These are phyloP conservation scores for Amylocystis lapponica DNA, from an alignment of 768 basidiomycete genomes.

Conservation along the genomic window DNA sequence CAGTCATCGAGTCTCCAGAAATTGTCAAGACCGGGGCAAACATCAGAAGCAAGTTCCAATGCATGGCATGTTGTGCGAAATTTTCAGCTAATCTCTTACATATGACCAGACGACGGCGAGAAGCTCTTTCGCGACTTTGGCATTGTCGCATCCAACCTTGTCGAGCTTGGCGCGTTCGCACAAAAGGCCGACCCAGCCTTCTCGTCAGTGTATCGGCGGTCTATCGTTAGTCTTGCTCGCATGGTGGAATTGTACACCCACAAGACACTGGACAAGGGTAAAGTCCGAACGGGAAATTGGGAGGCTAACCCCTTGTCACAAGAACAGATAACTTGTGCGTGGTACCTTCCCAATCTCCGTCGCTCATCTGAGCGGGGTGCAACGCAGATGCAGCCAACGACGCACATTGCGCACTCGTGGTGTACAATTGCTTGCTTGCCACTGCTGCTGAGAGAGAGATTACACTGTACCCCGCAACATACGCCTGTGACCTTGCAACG, in stretches of 20 bases:
- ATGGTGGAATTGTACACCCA: conserved; percentile 38
- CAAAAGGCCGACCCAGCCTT: conserved; percentile 33
- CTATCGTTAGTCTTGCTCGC: conserved; percentile 37
- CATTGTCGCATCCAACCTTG: conserved; percentile 34
- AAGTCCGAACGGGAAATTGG: conserved; percentile 45
- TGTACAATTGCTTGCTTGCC: conserved; percentile 32
- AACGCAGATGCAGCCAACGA: conserved; percentile 46
- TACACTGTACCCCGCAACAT: conserved; percentile 14
- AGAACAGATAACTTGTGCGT: conserved; percentile 35
- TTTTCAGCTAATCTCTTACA: neutral
- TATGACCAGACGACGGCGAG: conserved; percentile 37
- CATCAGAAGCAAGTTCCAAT: conserved; percentile 34
- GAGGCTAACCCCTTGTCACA: conserved; percentile 29
- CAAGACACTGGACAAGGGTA: conserved; percentile 36
- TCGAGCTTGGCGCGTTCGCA: conserved; percentile 43
- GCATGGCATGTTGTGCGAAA: neutral
- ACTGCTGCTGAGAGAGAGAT: conserved; percentile 23
- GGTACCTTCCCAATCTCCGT: neutral
- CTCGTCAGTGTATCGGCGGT: conserved; percentile 26
- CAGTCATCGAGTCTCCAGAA: conserved; percentile 36
- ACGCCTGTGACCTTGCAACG: conserved; percentile 23
- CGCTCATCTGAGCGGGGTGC: neutral
- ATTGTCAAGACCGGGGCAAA: conserved; percentile 43
- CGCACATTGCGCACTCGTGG: conserved; percentile 40
- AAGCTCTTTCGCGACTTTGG: conserved; percentile 45